Evolutionary conservation across 2,329 filamentous ascomycete species (phyloP).

Genomic region (Scedosporium minutisporum): DNA sequence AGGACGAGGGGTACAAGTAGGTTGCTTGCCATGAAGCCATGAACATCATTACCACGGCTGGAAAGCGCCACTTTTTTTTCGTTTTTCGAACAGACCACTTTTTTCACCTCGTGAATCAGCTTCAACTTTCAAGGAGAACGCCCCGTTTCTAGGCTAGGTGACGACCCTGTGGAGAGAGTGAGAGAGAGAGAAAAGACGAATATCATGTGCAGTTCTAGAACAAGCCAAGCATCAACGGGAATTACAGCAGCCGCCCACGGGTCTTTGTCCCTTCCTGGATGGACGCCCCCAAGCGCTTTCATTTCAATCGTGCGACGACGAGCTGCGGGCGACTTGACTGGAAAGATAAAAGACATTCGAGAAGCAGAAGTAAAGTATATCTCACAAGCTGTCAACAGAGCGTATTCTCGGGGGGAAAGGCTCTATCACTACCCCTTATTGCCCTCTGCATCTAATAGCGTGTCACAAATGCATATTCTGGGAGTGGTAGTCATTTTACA

Average conservation of each 20-base stretch:
- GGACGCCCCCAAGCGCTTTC: background rate
- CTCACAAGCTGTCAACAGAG: no score
- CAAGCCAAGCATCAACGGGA: background rate
- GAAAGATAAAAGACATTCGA: no score
- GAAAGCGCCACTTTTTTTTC: background rate
- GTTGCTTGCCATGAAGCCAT: no score
- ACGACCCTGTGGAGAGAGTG: background rate
- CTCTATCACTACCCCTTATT: background rate
- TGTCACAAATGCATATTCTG: background rate
- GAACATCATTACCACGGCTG: background rate
- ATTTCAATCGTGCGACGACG: no score
- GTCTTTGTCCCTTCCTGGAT: background rate
- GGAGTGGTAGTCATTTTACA: constrained; percentile 1
- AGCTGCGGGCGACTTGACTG: no score
- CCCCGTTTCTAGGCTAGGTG: background rate
- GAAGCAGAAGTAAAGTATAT: no score
- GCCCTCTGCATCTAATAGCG: background rate
- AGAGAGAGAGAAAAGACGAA: background rate
- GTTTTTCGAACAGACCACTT: background rate
- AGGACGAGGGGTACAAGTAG: no score
- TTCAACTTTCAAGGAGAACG: background rate
- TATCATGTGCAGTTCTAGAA: background rate
- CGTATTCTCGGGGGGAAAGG: background rate
- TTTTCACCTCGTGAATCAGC: background rate
- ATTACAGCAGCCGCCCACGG: background rate